Evolutionary conservation across 2,329 filamentous ascomycete genomes (phyloP), one percentile per base, ranked within the genome.

Genomic region (Paecilomyces variotii): DNA sequence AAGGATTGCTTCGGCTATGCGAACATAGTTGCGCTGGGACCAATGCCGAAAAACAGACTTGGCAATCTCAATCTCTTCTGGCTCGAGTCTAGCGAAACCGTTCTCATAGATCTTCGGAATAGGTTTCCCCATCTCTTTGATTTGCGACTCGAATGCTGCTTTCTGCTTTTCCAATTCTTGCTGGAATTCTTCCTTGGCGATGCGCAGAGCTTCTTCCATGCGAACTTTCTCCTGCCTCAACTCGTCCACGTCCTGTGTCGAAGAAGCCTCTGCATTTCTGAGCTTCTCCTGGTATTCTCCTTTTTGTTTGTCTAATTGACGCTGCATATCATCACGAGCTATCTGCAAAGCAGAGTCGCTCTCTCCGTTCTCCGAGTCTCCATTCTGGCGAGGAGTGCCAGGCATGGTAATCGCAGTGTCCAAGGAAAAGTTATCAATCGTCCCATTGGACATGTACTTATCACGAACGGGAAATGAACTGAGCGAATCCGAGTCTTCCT

Each of bases 381-480:
- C 90, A 26, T 83, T 84, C 60, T 88, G 86, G 61, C 70, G 72
- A 39, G 94, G 94, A 0, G 93, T 97, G 0, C 91, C 95, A 1
- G 94, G 94, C 82, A 97, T 91, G 0, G 94, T 99, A 55, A 99
- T 80, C 11, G 87, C 88, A 1, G 94, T 99, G 71, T 99, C 94
- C 14, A 99, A 80, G 1, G 93, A 97, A 68, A 97, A 94, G 70
- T 96, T 97, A 75, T 99, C 94, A 56, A 97, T 82, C 0, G 93
- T 97, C 1, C 93, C 93, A 57, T 89, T 94, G 2, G 92, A 97
- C 78, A 96, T 84, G 74, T 97, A 97, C 70, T 97, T 97, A 67
- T 99, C 94, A 56, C 94, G 84, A 30, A 92, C 81, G 1, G 91
- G 88, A 69, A 92, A 97, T 0, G 93, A 97, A 28, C 87, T 89